A percentile compares a stretch with the other conserved stretches of the same genome.
phyloP scores from a whole-genome alignment of 2,329 filamentous ascomycete species.

The Alternaria viburni region DNA sequence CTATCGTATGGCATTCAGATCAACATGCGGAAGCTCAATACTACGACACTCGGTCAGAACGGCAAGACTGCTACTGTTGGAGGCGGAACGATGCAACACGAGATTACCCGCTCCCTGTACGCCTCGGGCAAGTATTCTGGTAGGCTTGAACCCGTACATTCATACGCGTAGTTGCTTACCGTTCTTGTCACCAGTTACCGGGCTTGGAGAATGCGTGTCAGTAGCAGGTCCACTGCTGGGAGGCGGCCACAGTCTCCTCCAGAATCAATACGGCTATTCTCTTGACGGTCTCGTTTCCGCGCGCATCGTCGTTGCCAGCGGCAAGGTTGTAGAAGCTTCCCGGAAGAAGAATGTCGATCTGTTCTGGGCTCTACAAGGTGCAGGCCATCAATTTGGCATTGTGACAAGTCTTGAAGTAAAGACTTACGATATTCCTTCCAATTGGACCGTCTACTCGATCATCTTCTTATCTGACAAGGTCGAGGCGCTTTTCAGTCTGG shows the following conservation, averaged over 20 bases:
- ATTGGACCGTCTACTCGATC: slow-evolving; percentile 18
- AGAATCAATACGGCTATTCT: slow-evolving; percentile 49
- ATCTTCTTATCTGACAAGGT: slow-evolving; percentile 30
- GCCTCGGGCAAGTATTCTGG: slow-evolving; percentile 39
- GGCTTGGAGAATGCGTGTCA: slow-evolving; percentile 45
- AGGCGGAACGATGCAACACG: slow-evolving; percentile 31
- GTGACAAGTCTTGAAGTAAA: slow-evolving; percentile 47
- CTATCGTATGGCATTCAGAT: slow-evolving; percentile 40
- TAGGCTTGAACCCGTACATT: slow-evolving; percentile 12
- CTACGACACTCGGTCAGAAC: slow-evolving; percentile 21
- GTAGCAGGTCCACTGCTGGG: slow-evolving; percentile 64
- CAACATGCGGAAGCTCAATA: slow-evolving; percentile 40
- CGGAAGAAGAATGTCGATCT: slow-evolving; percentile 39
- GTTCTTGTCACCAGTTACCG: slow-evolving; percentile 14
- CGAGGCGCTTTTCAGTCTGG: slow-evolving; percentile 39
- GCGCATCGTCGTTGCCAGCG: slow-evolving; percentile 36
- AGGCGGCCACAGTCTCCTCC: slow-evolving; percentile 63
- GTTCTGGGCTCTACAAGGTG: slow-evolving; percentile 50
- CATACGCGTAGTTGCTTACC: not conserved
- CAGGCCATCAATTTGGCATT: slow-evolving; percentile 49
- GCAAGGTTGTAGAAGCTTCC: slow-evolving; percentile 39
- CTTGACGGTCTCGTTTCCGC: slow-evolving; percentile 43
- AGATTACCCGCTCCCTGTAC: slow-evolving; percentile 34
- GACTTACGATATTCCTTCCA: slow-evolving; percentile 12
- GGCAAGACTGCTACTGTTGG: slow-evolving; percentile 37